Conservation (phyloP, 2,329 filamentous ascomycete genomes). For the Lanzia echinophila region DNA sequence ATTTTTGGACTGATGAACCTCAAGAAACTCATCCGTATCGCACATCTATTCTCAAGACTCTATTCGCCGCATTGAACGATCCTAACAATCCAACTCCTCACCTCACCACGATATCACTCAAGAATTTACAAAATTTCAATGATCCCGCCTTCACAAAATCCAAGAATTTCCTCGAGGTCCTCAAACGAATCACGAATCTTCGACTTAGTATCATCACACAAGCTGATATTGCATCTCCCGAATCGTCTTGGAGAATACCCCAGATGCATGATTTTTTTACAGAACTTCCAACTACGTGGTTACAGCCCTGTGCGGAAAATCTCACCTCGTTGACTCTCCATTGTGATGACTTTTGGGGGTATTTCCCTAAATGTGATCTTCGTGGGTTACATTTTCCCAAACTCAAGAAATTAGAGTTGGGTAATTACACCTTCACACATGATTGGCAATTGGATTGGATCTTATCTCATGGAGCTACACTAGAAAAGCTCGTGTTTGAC, state of each 20-base stretch:
- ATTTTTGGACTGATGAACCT: neutral
- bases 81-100: neutral
- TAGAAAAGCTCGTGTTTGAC: conserved; percentile 1
- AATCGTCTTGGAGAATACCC: neutral
- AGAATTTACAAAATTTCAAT: conserved; percentile 12
- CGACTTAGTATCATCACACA: conserved; percentile 2
- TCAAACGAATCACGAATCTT: conserved; percentile 1
- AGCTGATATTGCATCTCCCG: neutral
- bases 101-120: conserved; percentile 2
- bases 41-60: neutral
- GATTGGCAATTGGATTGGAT: conserved; percentile 14
- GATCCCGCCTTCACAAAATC: neutral
- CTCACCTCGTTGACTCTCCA: conserved; percentile 8
- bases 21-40: conserved; percentile 7
- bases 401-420: conserved; percentile 9
- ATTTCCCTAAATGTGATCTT: conserved; percentile 7
- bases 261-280: conserved; percentile 10
- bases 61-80: conserved; percentile 6
- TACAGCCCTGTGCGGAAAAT: conserved; percentile 5
- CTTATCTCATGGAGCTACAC: conserved; percentile 4
- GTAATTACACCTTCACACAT: conserved; percentile 8
- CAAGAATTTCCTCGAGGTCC: neutral
- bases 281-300: conserved; percentile 6
- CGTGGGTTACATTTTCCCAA: conserved; percentile 8
- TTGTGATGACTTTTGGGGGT: conserved; percentile 6